Evolutionary conservation across 1,284 basidiomycete genomes (phyloP).

Genomic region (Austroboletus niveus): DNA sequence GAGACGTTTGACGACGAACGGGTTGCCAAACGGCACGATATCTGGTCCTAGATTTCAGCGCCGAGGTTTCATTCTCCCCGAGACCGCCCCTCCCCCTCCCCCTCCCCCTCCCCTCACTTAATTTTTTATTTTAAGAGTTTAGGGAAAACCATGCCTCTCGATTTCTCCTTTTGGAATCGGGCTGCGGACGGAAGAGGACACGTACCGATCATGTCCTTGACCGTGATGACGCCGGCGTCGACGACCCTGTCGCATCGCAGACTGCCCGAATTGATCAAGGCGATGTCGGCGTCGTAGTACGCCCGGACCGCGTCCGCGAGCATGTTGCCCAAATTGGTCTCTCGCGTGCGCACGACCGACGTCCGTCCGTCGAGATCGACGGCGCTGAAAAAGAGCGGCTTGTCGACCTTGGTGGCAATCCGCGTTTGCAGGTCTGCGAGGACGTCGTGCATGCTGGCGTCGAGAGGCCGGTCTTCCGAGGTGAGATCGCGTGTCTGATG

Average conservation of each 20-base stretch:
- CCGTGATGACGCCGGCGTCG: constrained; percentile 3
- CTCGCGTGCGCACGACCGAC: constrained; percentile 1
- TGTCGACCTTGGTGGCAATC: background rate
- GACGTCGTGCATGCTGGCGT: constrained; percentile 5
- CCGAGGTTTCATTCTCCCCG: too few relatives aligned
- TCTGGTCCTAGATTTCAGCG: background rate
- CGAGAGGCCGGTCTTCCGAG: background rate
- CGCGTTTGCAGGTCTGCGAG: background rate
- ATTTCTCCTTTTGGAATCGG: background rate
- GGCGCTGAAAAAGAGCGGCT: constrained; percentile 2
- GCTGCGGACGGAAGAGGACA: background rate
- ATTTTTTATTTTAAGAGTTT: too few relatives aligned
- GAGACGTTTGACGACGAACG: constrained; percentile 9
- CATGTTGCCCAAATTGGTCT: constrained; percentile 8
- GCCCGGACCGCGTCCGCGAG: constrained; percentile 19
- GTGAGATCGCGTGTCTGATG: constrained; percentile 9
- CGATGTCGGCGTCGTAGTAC: constrained; percentile 20
- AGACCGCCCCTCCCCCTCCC: too few relatives aligned
- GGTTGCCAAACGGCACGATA: constrained; percentile 11
- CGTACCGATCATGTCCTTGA: constrained; percentile 18
- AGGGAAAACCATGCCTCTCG: background rate
- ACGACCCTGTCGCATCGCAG: constrained; percentile 10
- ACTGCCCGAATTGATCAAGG: constrained; percentile 8
- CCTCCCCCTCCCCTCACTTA: too few relatives aligned
- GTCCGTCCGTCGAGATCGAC: constrained; percentile 9